Conservation (phyloP, 108 stramenopile species). For the Mayamaea pseudoterrestris region DNA sequence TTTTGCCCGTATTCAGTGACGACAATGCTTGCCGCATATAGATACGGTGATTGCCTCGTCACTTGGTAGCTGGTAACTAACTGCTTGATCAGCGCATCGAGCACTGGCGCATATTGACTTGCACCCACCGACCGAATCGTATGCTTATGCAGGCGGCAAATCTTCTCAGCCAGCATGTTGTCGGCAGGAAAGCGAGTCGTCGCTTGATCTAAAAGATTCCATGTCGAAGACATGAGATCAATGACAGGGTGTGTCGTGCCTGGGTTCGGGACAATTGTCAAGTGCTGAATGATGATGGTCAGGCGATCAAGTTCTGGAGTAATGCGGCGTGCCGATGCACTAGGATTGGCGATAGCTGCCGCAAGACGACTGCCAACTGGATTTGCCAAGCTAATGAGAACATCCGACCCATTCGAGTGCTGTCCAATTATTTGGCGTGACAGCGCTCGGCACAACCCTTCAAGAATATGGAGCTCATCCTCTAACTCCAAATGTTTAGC, state of each 20-base stretch:
- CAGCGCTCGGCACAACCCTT: slow-evolving; percentile 77
- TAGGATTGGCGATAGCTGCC: slow-evolving; percentile 17
- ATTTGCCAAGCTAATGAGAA: slow-evolving; percentile 52
- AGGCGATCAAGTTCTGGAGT: slow-evolving; percentile 76
- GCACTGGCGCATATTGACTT: slow-evolving; percentile 65
- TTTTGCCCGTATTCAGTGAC: slow-evolving; percentile 72
- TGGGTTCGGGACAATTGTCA: slow-evolving; percentile 15
- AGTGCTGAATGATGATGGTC: slow-evolving; percentile 59
- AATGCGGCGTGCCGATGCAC: slow-evolving; percentile 33
- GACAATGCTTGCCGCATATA: slow-evolving; percentile 84
- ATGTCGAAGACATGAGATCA: slow-evolving; percentile 61
- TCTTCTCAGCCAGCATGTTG: slow-evolving; percentile 68
- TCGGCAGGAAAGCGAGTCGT: slow-evolving; percentile 53
- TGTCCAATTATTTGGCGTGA: slow-evolving; percentile 42
- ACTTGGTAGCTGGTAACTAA: slow-evolving; percentile 57
- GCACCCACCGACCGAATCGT: slow-evolving; percentile 67
- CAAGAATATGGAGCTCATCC: slow-evolving; percentile 83
- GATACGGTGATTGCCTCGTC: slow-evolving; percentile 65
- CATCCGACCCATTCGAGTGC: slow-evolving; percentile 12
- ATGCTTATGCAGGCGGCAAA: slow-evolving; percentile 92
- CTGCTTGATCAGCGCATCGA: slow-evolving; percentile 58
- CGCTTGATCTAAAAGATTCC: slow-evolving; percentile 71
- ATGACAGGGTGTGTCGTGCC: slow-evolving; percentile 46
- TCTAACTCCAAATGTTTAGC: slow-evolving; percentile 28
- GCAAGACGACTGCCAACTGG: slow-evolving; percentile 64